These are phyloP conservation scores for Oryza meridionalis DNA, from an alignment of 176 grass and related monocot species.

Conservation along the genomic window DNA sequence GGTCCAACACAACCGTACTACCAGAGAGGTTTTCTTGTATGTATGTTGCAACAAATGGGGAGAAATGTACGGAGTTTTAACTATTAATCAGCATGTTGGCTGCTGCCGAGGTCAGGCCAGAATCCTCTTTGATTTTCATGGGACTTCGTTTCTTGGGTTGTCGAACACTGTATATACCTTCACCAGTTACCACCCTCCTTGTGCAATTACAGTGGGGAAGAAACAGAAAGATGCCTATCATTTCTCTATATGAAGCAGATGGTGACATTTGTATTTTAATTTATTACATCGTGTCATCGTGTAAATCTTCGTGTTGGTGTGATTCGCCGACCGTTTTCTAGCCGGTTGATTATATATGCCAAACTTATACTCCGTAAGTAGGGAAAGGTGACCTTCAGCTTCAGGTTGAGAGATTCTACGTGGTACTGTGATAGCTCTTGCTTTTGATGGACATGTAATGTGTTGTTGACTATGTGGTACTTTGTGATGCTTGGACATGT, in stretches of 20 bases:
- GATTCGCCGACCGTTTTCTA: neutral
- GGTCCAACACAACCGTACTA: neutral
- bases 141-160: conserved; percentile 22
- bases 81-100: neutral
- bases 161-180: neutral
- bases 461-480: too few species aligned
- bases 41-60: neutral
- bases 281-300: too few species aligned
- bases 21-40: conserved; percentile 18
- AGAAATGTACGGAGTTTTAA: conserved; percentile 35
- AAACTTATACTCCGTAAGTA: neutral
- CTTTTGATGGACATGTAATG: too few species aligned
- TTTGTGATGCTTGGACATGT: too few species aligned
- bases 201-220: neutral
- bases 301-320: neutral
- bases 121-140: neutral
- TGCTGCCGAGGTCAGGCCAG: neutral
- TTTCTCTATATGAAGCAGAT: neutral
- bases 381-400: too few species aligned
- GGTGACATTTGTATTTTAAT: neutral
- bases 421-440: too few species aligned
- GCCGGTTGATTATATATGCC: neutral
- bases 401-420: too few species aligned
- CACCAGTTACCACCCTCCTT: conserved; percentile 3
- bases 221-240: neutral